phyloP scores from a whole-genome alignment of 805 yeast genomes.

The Sungouiella blattae region DNA sequence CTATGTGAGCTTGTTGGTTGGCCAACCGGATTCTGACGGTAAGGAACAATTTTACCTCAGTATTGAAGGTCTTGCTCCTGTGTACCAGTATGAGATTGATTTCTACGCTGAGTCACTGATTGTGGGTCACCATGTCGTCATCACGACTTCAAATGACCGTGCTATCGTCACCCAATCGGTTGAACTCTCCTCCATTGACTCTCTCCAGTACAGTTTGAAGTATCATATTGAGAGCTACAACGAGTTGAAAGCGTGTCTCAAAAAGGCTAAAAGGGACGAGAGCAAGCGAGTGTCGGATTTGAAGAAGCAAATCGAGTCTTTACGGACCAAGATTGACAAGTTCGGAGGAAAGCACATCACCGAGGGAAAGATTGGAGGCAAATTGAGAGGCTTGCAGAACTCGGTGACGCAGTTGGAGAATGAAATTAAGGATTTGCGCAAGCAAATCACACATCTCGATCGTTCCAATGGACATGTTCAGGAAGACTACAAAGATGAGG shows the following conservation, averaged over 20 bases:
- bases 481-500: constrained; percentile 16
- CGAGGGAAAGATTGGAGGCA: constrained; percentile 33
- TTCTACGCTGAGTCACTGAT: constrained; percentile 15
- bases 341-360: constrained; percentile 20
- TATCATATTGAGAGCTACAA: constrained; percentile 28
- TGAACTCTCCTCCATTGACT: constrained; percentile 24
- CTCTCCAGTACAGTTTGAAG: constrained; percentile 31
- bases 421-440: constrained; percentile 27
- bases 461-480: constrained; percentile 12
- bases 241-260: constrained; percentile 20
- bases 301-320: constrained; percentile 29
- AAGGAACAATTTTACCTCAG: constrained; percentile 15
- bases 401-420: constrained; percentile 35
- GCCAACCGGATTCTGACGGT: background rate
- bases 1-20: constrained; percentile 17
- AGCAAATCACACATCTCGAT: constrained; percentile 14
- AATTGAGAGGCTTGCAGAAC: constrained; percentile 38
- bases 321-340: constrained; percentile 30
- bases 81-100: constrained; percentile 35
- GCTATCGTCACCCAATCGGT: constrained; percentile 4
- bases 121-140: constrained; percentile 25
- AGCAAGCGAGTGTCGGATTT: constrained; percentile 31
- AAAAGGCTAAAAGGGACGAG: constrained; percentile 37
- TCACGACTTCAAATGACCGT: constrained; percentile 16
- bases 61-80: constrained; percentile 35